Evolutionary conservation across 139 green algal species (phyloP).

Genomic region (Chlamydomonas applanata): DNA sequence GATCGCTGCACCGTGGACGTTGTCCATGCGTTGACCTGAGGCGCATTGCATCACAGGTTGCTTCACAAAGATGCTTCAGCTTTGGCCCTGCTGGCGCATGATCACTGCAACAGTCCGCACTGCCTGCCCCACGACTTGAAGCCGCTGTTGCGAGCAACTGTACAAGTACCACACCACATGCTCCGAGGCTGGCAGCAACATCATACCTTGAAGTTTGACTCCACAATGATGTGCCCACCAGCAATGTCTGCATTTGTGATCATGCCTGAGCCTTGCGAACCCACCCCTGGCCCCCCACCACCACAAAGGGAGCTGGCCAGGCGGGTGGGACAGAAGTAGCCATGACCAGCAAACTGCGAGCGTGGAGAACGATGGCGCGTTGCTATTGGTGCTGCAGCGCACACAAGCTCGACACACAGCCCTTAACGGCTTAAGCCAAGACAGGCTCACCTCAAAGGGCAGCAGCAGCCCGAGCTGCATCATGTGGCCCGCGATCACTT

Average conservation of each 20-base stretch:
- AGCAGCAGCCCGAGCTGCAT: conserved; percentile 76
- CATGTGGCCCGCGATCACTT: conserved; percentile 67
- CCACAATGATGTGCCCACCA: conserved; percentile 72
- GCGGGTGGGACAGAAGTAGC: conserved; percentile 64
- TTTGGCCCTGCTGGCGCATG: too few species aligned
- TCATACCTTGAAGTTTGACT: conserved; percentile 84
- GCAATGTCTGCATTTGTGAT: conserved; percentile 19
- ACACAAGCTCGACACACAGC: not conserved
- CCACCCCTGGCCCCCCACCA: conserved; percentile 10
- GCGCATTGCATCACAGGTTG: too few species aligned
- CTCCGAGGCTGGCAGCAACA: too few species aligned
- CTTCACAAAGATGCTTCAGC: too few species aligned
- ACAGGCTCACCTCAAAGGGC: conserved; percentile 41
- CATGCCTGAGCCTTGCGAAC: not conserved
- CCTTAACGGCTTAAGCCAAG: not conserved
- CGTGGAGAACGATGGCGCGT: too few species aligned
- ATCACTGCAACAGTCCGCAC: too few species aligned
- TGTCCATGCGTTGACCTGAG: conserved; percentile 90
- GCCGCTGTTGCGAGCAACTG: too few species aligned
- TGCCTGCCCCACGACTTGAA: too few species aligned
- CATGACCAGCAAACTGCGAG: conserved; percentile 6
- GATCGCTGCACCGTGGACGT: conserved; percentile 58
- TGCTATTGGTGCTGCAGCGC: not conserved
- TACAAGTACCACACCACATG: too few species aligned
- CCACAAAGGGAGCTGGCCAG: conserved; percentile 63